Base-by-base conservation (phyloP, 2,329 filamentous ascomycete species). In the Ophiostoma sp. region DNA sequence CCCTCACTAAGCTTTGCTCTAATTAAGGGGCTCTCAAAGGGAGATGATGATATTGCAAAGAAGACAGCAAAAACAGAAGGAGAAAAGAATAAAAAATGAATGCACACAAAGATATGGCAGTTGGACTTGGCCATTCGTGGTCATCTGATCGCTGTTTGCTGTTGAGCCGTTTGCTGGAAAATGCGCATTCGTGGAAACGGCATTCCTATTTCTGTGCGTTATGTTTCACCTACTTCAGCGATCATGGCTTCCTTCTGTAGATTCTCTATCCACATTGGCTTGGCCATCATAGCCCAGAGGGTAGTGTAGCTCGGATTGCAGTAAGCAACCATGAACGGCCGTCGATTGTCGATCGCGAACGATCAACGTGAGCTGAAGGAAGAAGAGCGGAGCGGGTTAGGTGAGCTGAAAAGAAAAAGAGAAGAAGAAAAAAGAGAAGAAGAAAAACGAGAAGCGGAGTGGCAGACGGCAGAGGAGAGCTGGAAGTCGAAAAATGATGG, bases 401-500 rank as follows among this genome's bases (percentile, higher is more conserved):
- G 36, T 45, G 61, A 66, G 61, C 36, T 66, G 61, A 66, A 42
- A 31, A 39, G 33, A n/a, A n/a, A n/a, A n/a, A n/a, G n/a, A n/a
- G 45, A 50, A 50, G n/a, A n/a, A 50, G 48, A 48, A 19, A 48
- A 48, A 48, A 1, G 45, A 19, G 45, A 48, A 50, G 8, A 50
- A n/a, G n/a, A 39, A n/a, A 39, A 42, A 42, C 2, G 15, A 39
- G 5, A 33, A 12, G 19, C 31, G n/a, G 36, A 22, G n/a, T 28
- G 36, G 36, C n/a, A 25, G 31, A n/a, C 33, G 28, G 28, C 31
- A 33, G 19, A 22, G 2, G 57, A n/a, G 19, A 28, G 61, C 36
- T 2, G 36, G 15, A 45, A 6, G 36, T 42, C 6, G 22, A 19
- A 9, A 45, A 45, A 28, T 12, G 19, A 1, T 9, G 2, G 19